Conservation (phyloP, 2,329 filamentous ascomycete species). For the Penicillium hesseltinei region DNA sequence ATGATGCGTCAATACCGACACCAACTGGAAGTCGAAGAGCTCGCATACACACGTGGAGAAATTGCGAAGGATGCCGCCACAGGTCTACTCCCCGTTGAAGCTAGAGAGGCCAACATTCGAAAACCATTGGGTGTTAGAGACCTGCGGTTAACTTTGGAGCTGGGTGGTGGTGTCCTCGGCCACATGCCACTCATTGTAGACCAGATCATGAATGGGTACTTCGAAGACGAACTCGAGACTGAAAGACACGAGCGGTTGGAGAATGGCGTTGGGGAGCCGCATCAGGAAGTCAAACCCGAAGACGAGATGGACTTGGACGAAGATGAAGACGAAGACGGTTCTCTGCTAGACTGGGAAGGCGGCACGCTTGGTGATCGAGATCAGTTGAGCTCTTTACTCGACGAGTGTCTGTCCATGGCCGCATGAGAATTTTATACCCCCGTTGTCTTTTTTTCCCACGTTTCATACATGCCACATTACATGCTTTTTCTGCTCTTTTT, state of each 20-base stretch:
- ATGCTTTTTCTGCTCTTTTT: constrained; percentile 8
- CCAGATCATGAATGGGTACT: constrained; percentile 66
- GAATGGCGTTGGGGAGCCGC: constrained; percentile 19
- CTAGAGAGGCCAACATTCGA: constrained; percentile 70
- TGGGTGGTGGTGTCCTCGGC: constrained; percentile 72
- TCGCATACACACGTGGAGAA: constrained; percentile 69
- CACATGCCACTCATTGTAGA: constrained; percentile 75
- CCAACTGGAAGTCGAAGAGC: constrained; percentile 74
- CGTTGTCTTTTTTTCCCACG: constrained; percentile 12
- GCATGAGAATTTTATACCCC: constrained; percentile 30
- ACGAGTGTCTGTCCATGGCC: constrained; percentile 45
- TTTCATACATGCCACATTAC: constrained; percentile 12
- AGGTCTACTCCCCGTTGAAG: constrained; percentile 77
- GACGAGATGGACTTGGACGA: constrained; percentile 46
- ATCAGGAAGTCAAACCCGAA: constrained; percentile 23
- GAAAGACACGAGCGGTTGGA: constrained; percentile 38
- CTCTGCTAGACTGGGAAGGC: constrained; percentile 40
- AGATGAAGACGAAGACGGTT: constrained; percentile 24
- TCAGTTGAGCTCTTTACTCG: constrained; percentile 40
- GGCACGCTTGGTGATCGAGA: constrained; percentile 35
- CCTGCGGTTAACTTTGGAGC: constrained; percentile 69
- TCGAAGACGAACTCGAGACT: constrained; percentile 70
- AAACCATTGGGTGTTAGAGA: constrained; percentile 75
- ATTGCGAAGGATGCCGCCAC: constrained; percentile 67
- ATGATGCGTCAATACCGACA: constrained; percentile 75